Percentiles rank a stretch among this genome's conserved stretches.
These are phyloP conservation scores for Dactylis glomerata DNA, from an alignment of 176 grass and related monocot genomes.

Conservation along the genomic window DNA sequence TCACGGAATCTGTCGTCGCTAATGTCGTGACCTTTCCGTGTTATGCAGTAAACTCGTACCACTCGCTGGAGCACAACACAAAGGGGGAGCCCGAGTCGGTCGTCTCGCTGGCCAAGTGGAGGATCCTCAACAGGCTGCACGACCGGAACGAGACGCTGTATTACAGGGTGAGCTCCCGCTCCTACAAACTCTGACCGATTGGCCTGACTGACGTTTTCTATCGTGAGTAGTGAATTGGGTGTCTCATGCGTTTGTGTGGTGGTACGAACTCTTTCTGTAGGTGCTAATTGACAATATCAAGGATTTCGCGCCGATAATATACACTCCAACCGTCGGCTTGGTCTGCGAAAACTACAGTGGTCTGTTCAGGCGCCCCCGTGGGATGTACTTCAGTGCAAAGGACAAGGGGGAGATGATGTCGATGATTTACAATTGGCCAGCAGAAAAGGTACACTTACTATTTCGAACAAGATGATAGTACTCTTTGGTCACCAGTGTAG, in stretches of 20 bases:
- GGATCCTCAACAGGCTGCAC: conserved; percentile 96
- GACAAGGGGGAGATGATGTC: conserved; percentile 99
- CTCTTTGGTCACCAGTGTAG: background rate
- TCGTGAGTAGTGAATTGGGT: background rate
- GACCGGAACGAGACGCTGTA: conserved; percentile 96
- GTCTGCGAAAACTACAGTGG: conserved; percentile 97
- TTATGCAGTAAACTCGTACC: conserved; percentile 74
- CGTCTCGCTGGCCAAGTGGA: conserved; percentile 88
- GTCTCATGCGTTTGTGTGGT: background rate
- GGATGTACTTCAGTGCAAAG: conserved; percentile 97
- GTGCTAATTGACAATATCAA: conserved; percentile 98
- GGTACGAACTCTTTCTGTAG: conserved; percentile 40
- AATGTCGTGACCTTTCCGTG: background rate
- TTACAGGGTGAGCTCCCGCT: conserved; percentile 71
- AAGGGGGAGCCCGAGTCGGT: conserved; percentile 52
- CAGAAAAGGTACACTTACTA: conserved; percentile 51
- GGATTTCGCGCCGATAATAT: conserved; percentile 94
- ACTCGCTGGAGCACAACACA: conserved; percentile 89
- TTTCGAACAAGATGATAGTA: background rate
- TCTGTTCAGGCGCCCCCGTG: conserved; percentile 82
- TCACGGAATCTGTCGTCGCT: conserved; percentile 10
- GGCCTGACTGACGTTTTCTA: background rate
- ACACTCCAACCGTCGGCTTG: conserved; percentile 91
- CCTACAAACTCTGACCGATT: background rate
- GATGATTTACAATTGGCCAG: conserved; percentile 99